These are phyloP conservation scores for Didymella sp. DNA, from an alignment of 2,329 filamentous ascomycete species.

Conservation along the genomic window DNA sequence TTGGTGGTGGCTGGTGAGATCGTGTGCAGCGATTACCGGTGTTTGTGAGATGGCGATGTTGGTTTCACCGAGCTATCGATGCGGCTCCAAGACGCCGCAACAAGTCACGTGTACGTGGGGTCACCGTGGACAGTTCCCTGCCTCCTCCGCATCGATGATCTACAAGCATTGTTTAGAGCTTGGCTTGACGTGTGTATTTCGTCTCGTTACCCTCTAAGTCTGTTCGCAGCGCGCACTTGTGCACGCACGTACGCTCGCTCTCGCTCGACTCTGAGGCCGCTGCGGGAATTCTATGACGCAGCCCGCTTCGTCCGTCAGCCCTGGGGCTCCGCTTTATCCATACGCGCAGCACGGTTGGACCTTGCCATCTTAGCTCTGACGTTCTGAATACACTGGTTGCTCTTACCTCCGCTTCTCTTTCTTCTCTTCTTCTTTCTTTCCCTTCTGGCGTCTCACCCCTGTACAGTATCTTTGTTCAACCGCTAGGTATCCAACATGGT, in stretches of 20 bases:
- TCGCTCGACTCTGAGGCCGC: neutral
- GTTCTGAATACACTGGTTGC: conserved; percentile 12
- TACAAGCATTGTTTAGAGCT: conserved; percentile 2
- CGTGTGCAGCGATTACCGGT: neutral
- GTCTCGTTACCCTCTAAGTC: neutral
- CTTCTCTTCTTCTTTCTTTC: conserved; percentile 3
- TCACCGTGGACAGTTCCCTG: conserved; percentile 5
- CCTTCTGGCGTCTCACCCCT: conserved; percentile 11
- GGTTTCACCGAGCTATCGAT: conserved; percentile 15
- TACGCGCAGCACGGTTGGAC: conserved; percentile 12
- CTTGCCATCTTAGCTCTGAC: conserved; percentile 18
- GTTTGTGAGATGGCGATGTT: conserved; percentile 15
- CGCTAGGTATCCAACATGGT: conserved; percentile 32
- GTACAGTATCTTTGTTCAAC: conserved; percentile 2
- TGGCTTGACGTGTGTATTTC: conserved; percentile 6
- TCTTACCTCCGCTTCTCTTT: conserved; percentile 12
- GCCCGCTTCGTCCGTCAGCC: conserved; percentile 11
- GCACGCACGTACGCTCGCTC: neutral
- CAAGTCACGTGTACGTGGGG: conserved; percentile 17
- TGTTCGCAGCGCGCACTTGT: neutral
- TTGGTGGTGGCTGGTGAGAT: neutral
- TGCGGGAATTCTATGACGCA: conserved; percentile 2
- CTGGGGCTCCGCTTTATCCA: conserved; percentile 7
- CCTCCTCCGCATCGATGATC: conserved; percentile 2
- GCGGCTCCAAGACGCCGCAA: conserved; percentile 10